These are phyloP conservation scores for Calonectria pteridis DNA, from an alignment of 2,329 filamentous ascomycete species.

Conservation along the genomic window DNA sequence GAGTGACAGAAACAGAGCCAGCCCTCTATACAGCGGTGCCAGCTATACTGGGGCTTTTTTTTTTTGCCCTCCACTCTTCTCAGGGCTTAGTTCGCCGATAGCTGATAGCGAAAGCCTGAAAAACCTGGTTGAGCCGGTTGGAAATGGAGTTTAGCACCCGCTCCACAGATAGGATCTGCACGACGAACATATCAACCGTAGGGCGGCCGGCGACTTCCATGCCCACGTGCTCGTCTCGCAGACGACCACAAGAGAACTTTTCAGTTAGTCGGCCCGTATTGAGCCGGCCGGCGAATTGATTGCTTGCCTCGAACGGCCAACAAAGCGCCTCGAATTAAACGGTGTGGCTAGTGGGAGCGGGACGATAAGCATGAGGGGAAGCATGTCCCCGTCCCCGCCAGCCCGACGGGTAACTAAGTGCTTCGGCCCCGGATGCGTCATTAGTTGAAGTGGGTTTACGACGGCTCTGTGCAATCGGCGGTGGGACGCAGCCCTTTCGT, in stretches of 20 bases:
- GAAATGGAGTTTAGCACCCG: background rate
- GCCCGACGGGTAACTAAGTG: background rate
- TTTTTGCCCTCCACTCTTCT: background rate
- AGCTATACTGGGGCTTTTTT: background rate
- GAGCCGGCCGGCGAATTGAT: background rate
- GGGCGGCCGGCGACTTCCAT: background rate
- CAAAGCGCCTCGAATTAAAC: background rate
- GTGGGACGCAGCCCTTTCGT: background rate
- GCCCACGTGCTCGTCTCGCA: background rate
- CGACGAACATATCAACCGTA: background rate
- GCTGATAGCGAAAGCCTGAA: background rate
- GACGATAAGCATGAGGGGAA: conserved; percentile 20
- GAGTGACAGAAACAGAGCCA: background rate
- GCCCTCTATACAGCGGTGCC: background rate
- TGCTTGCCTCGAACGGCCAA: background rate
- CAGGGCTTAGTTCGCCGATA: background rate
- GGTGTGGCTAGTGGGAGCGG: background rate
- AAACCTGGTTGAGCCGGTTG: background rate
- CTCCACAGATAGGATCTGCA: background rate
- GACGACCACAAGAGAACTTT: background rate
- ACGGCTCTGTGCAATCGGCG: background rate
- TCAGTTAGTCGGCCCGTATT: background rate
- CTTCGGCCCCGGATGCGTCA: conserved; percentile 8
- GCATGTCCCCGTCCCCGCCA: conserved; percentile 13
- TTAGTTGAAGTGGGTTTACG: background rate